phyloP scores from a whole-genome alignment of 805 yeast genomes.

The Wickerhamiella sorbophila region DNA sequence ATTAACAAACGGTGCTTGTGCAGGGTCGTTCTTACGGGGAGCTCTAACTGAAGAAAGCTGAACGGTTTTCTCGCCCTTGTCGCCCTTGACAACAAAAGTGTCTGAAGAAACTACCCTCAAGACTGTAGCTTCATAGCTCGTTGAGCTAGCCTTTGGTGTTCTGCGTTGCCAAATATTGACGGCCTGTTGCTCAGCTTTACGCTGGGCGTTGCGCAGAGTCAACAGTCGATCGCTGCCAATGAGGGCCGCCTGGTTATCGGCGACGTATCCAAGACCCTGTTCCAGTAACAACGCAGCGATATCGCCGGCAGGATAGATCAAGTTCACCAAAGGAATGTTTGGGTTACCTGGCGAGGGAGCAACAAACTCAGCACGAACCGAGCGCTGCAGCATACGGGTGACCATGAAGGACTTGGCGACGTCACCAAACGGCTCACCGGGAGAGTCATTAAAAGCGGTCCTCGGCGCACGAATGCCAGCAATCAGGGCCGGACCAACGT shows the following conservation, averaged over 20 bases:
- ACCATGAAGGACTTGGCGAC: conserved; percentile 54
- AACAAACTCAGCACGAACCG: conserved; percentile 40
- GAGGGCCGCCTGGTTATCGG: conserved; percentile 64
- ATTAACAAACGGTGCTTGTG: conserved; percentile 41
- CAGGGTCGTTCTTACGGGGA: conserved; percentile 50
- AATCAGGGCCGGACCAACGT: conserved; percentile 42
- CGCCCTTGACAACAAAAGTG: conserved; percentile 41
- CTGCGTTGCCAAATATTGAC: conserved; percentile 43
- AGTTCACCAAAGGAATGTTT: conserved; percentile 30
- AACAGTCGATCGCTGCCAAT: conserved; percentile 56
- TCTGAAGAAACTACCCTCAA: conserved; percentile 55
- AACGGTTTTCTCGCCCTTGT: conserved; percentile 41
- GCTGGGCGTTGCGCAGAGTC: conserved; percentile 48
- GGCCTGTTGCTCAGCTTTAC: conserved; percentile 40
- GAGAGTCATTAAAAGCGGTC: conserved; percentile 33
- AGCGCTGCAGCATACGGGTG: conserved; percentile 45
- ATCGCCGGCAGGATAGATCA: conserved; percentile 64
- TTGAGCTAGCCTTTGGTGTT: conserved; percentile 14
- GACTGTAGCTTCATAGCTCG: conserved; percentile 36
- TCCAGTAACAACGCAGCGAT: conserved; percentile 53
- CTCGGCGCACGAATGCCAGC: conserved; percentile 70
- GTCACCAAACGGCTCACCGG: conserved; percentile 45
- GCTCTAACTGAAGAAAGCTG: conserved; percentile 66
- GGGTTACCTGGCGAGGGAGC: conserved; percentile 38
- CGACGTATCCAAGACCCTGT: conserved; percentile 58